phyloP scores from a whole-genome alignment of 1,139 yeast genomes.

The Pichia sp. region DNA sequence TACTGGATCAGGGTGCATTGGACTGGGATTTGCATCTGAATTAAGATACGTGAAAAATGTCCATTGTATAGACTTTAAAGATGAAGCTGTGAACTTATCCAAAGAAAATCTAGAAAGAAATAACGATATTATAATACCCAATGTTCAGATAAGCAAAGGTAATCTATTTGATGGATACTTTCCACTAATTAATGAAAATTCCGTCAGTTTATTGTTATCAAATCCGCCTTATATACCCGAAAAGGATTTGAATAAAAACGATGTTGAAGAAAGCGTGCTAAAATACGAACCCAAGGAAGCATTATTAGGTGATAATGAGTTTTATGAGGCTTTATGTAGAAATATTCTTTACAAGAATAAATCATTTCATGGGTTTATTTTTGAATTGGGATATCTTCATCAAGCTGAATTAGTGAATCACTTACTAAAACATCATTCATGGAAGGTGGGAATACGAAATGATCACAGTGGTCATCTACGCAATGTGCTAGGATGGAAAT shows the following conservation, averaged over 20 bases:
- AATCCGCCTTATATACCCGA: constrained; percentile 88
- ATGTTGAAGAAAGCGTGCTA: constrained; percentile 52
- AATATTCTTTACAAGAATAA: constrained; percentile 41
- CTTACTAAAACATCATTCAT: constrained; percentile 13
- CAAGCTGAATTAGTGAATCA: constrained; percentile 26
- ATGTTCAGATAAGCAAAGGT: constrained; percentile 18
- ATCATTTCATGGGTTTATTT: constrained; percentile 29
- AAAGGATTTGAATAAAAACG: constrained; percentile 38
- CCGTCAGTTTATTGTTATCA: constrained; percentile 59
- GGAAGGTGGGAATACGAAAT: constrained; percentile 29
- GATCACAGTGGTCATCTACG: constrained; percentile 29
- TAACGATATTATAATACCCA: not conserved
- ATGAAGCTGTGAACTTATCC: constrained; percentile 51
- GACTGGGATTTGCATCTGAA: constrained; percentile 42
- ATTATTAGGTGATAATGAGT: constrained; percentile 70
- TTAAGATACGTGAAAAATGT: constrained; percentile 38
- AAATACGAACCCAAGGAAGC: constrained; percentile 77
- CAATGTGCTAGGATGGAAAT: constrained; percentile 41
- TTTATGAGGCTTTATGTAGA: constrained; percentile 56
- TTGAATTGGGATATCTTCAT: constrained; percentile 32
- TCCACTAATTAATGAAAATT: constrained; percentile 18
- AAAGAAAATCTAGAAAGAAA: constrained; percentile 39
- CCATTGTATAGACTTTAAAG: constrained; percentile 61
- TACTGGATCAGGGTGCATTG: constrained; percentile 90
- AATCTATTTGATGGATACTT: constrained; percentile 31